Conservation (phyloP, 768 basidiomycete genomes). For the Mycena leptocephala region DNA sequence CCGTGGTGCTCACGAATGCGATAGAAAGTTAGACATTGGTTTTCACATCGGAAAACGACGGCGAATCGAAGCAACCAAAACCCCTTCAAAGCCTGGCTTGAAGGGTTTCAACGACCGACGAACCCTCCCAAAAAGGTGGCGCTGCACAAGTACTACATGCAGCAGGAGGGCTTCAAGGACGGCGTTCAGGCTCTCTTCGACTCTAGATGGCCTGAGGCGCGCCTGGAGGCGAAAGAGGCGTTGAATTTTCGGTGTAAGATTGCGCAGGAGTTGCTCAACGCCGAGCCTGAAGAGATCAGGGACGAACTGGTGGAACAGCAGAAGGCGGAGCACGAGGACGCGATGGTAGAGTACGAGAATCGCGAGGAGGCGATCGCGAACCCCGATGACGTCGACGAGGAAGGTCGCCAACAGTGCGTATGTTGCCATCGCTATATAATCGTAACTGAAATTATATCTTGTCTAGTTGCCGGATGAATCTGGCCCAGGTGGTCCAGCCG, state of each 20-base stretch:
- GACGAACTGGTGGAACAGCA: background rate
- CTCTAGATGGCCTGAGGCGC: background rate
- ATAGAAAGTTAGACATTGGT: constrained; percentile 2
- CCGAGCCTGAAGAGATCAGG: background rate
- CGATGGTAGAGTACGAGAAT: background rate
- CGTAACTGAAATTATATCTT: background rate
- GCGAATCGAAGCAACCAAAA: background rate
- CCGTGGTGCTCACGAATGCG: background rate
- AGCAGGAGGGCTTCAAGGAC: background rate
- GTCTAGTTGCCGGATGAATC: background rate
- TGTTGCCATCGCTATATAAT: background rate
- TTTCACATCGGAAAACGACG: background rate
- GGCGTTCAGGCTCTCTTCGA: background rate
- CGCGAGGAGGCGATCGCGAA: background rate
- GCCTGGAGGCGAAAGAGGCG: background rate
- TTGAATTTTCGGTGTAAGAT: no score
- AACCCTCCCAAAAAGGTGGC: background rate
- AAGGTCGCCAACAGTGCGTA: background rate
- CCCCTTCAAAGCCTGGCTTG: background rate
- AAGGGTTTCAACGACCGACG: background rate
- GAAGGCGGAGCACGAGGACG: background rate
- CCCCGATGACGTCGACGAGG: background rate
- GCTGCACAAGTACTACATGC: no score
- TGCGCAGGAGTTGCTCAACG: background rate
- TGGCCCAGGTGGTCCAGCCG: no score